These are phyloP conservation scores for Calonectria hongkongensis DNA, from an alignment of 2,329 filamentous ascomycete species.

Conservation along the genomic window DNA sequence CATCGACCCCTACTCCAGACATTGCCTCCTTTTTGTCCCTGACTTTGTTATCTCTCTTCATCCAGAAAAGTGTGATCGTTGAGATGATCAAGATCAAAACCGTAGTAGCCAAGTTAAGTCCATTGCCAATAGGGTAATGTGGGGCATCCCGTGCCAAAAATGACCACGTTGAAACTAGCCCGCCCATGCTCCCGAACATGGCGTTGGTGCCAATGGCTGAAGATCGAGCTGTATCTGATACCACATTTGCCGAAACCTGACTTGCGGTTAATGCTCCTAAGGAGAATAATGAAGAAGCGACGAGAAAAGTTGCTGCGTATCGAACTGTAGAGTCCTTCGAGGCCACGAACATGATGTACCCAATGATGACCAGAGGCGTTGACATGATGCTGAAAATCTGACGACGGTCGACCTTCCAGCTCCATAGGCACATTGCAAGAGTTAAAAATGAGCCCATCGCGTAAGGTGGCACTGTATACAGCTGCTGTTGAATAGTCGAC, in stretches of 20 bases:
- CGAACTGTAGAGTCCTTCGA: constrained; percentile 65
- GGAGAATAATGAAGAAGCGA: constrained; percentile 41
- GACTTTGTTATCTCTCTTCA: constrained; percentile 1
- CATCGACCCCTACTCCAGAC: not conserved
- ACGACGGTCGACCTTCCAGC: constrained; percentile 72
- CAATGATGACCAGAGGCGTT: constrained; percentile 74
- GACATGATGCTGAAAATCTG: constrained; percentile 71
- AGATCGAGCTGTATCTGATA: constrained; percentile 45
- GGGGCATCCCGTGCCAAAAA: constrained; percentile 79
- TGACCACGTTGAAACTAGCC: constrained; percentile 78
- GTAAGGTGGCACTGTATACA: constrained; percentile 78
- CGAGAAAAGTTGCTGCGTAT: constrained; percentile 77
- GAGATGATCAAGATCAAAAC: not conserved
- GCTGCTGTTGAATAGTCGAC: constrained; percentile 73
- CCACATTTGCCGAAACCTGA: constrained; percentile 42
- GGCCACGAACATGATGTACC: constrained; percentile 78
- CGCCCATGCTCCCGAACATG: constrained; percentile 69
- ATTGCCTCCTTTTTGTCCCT: not conserved
- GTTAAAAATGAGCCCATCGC: constrained; percentile 76
- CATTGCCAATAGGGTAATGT: constrained; percentile 80
- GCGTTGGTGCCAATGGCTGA: constrained; percentile 48
- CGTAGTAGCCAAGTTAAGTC: constrained; percentile 62
- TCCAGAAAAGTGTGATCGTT: not conserved
- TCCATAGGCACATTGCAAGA: constrained; percentile 71
- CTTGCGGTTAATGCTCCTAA: constrained; percentile 65